A percentile compares a stretch with the other conserved stretches of the same genome.
Evolutionary conservation across 1,284 basidiomycete genomes (phyloP).

Genomic region (Fomitopsis schrenkii): DNA sequence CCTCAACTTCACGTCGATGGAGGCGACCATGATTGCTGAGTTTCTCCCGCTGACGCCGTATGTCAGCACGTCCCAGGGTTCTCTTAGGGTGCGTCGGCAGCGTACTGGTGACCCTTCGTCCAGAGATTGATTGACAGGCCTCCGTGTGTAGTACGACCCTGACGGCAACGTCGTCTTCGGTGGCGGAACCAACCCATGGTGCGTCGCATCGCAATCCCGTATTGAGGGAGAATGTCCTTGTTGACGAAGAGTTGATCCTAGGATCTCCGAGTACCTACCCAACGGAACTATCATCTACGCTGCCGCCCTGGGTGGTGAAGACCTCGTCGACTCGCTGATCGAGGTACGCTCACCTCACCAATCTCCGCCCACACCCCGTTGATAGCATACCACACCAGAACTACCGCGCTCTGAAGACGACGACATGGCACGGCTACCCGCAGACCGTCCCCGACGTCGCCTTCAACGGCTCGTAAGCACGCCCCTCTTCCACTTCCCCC

Average conservation of each 20-base stretch:
- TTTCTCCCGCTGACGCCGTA: neutral
- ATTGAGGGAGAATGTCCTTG: neutral
- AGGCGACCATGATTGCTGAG: neutral
- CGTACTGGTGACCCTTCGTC: too few species aligned
- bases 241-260: neutral
- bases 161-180: neutral
- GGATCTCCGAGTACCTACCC: neutral
- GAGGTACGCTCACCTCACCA: neutral
- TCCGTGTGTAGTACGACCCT: neutral
- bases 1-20: neutral
- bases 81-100: neutral
- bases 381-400: neutral
- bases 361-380: neutral
- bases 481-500: too few species aligned
- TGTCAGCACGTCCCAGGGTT: neutral
- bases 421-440: neutral
- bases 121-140: neutral
- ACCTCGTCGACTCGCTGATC: neutral
- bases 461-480: neutral
- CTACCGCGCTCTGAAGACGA: neutral
- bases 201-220: neutral
- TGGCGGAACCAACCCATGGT: neutral
- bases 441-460: neutral
- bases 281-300: neutral
- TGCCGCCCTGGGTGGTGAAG: neutral